Base-by-base conservation (phyloP, 257 asterid genomes). In the Nicotiana benthamiana region DNA sequence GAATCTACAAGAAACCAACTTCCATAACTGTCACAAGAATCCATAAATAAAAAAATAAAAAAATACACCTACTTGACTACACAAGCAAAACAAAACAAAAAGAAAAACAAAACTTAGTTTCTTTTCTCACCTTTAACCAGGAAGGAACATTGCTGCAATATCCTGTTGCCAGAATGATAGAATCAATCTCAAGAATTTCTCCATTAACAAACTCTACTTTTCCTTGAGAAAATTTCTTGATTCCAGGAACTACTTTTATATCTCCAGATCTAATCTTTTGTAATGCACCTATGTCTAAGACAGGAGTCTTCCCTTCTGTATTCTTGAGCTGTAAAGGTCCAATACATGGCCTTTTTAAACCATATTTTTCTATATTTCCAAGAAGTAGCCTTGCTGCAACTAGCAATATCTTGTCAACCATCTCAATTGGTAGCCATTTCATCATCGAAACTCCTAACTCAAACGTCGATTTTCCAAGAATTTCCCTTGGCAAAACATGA, bases 111-210 rank as follows among this genome's bases (percentile, higher is more conserved):
- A 43, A 24, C 13, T 43, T 16, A 4, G 8, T 2, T 51, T 62
- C 13, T 24, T 15, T 74, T 79, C 86, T 86, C 40, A 95, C 98
- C 97, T 93, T 90, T 52, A 95, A 82, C 99, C 99, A 95, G 30
- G 94, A 88, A 6, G 97, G 97, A 24, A 95, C 97, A 89, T 95
- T 95, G 97, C 97, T 95, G 67, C 92, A 83, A 81, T 95, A 95
- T 16, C 99, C 99, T 53, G 99, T 95, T 0, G 99, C 98, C 80
- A 90, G 79, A 64, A 95, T 87, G 7, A 93, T 93, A 80, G 90
- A 87, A 82, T 95, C 97, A 77, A 90, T 67, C 7, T 87, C 89
- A 81, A 90, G 91, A 85, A 87, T n/a, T 20, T 91, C 83, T 1
- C 95, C 96, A 81, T 90, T 85, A 22, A 83, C 83, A 40, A 95